Conservation (phyloP, 192 early-diverging fungal species). For the Entomortierella lignicola region DNA sequence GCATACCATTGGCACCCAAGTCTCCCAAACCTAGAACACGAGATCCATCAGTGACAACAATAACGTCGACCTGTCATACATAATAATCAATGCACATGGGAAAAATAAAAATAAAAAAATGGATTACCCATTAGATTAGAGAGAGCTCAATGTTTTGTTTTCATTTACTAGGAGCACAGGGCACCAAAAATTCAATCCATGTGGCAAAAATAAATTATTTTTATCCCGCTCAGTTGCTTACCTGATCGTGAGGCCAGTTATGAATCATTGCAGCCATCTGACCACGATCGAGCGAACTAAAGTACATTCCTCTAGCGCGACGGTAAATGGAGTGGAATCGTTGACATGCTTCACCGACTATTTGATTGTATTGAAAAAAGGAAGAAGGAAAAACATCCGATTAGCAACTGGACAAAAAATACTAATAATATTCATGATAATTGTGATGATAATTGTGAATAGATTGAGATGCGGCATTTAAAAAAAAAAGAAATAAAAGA, state of each 20-base stretch:
- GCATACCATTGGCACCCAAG: constrained; percentile 94
- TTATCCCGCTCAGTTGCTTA: constrained; percentile 14
- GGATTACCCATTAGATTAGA: constrained; percentile 9
- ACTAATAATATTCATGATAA: neutral
- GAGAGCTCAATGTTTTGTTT: constrained; percentile 2
- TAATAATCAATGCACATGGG: constrained; percentile 3
- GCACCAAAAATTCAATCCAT: constrained; percentile 12
- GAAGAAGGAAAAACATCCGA: too few relatives aligned
- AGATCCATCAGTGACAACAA: constrained; percentile 95
- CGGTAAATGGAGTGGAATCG: constrained; percentile 66
- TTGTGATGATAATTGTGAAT: constrained; percentile 7
- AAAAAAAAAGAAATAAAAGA: constrained; percentile 6
- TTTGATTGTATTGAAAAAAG: neutral
- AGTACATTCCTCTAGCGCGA: constrained; percentile 66
- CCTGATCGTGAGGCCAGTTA: constrained; percentile 69
- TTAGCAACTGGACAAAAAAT: neutral
- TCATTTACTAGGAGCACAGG: constrained; percentile 22
- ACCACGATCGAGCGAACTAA: constrained; percentile 62
- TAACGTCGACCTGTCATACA: constrained; percentile 56
- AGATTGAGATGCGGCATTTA: constrained; percentile 22
- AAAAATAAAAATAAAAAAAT: neutral
- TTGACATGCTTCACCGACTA: constrained; percentile 64
- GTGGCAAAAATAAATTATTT: too few relatives aligned
- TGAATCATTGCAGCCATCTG: constrained; percentile 66
- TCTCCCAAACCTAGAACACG: constrained; percentile 96